phyloP scores from a whole-genome alignment of 163 green algal genomes.

The Volvox carteri region DNA sequence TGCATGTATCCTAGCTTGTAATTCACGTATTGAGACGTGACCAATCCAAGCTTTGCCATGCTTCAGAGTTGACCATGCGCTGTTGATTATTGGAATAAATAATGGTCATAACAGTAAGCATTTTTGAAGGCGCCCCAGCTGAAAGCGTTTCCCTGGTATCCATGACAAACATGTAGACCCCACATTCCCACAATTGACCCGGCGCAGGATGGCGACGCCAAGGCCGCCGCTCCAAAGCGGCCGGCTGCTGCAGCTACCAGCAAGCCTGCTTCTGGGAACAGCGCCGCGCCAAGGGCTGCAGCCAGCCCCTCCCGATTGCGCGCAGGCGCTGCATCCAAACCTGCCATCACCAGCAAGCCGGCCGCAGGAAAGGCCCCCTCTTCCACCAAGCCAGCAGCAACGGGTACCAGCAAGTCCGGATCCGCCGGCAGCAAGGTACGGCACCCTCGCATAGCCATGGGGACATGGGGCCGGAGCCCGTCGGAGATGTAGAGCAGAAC shows the following conservation, averaged over 20 bases:
- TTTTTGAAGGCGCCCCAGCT: not conserved
- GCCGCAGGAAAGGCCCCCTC: not conserved
- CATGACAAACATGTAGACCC: not conserved
- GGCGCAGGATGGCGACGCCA: slow-evolving; percentile 15
- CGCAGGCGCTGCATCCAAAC: not conserved
- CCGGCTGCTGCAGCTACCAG: not conserved
- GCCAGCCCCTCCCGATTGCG: slow-evolving; percentile 28
- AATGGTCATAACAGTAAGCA: not conserved
- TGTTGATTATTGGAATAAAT: not conserved
- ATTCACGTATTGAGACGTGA: too few species aligned
- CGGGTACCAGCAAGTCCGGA: not conserved
- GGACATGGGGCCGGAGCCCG: too few species aligned
- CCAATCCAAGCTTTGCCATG: not conserved
- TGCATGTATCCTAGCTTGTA: too few species aligned
- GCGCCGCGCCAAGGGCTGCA: slow-evolving; percentile 1
- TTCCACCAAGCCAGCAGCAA: not conserved
- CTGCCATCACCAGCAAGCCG: slow-evolving; percentile 10
- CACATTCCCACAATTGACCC: not conserved
- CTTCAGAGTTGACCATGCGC: not conserved
- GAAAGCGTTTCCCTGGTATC: not conserved
- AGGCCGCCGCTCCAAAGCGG: not conserved
- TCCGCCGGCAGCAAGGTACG: not conserved
- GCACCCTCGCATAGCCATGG: too few species aligned
- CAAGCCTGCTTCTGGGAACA: not conserved
- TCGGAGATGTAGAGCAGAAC: too few species aligned